Evolutionary conservation across 140 eudicot genomes (phyloP).

Genomic region (Flaveria floridana): DNA sequence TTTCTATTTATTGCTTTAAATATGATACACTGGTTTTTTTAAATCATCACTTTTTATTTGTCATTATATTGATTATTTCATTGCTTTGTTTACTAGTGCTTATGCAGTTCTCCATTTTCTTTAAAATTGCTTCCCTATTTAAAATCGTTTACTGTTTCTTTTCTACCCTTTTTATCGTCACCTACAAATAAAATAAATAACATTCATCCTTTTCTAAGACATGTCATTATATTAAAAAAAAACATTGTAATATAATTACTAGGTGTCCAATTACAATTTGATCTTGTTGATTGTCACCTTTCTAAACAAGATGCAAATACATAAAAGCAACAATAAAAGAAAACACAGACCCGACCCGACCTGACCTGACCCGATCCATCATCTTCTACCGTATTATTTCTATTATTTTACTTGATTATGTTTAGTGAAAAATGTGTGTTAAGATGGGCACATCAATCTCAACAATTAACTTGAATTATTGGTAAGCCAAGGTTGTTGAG

Average conservation of each 20-base stretch:
- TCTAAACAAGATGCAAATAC: neutral
- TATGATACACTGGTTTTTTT: too few relatives aligned
- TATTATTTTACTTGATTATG: neutral
- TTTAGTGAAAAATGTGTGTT: conserved; percentile 15
- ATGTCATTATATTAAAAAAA: neutral
- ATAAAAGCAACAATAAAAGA: neutral
- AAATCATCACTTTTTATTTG: too few relatives aligned
- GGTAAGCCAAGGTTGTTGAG: conserved; percentile 43
- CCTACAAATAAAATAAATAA: neutral
- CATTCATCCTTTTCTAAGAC: neutral
- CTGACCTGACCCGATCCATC: neutral
- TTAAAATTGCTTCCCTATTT: too few relatives aligned
- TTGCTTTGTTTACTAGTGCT: too few relatives aligned
- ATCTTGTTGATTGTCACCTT: neutral
- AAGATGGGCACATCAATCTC: conserved; percentile 31
- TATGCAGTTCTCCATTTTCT: too few relatives aligned
- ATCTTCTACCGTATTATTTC: neutral
- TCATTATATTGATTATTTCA: too few relatives aligned
- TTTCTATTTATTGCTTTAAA: too few relatives aligned
- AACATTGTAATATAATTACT: neutral
- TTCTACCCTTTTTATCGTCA: neutral
- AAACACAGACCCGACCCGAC: neutral
- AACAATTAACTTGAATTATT: conserved; percentile 33
- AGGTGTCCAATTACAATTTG: neutral
- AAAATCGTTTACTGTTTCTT: too few relatives aligned